These are phyloP conservation scores for Penicillium freii DNA, from an alignment of 2,329 filamentous ascomycete genomes.

Conservation along the genomic window DNA sequence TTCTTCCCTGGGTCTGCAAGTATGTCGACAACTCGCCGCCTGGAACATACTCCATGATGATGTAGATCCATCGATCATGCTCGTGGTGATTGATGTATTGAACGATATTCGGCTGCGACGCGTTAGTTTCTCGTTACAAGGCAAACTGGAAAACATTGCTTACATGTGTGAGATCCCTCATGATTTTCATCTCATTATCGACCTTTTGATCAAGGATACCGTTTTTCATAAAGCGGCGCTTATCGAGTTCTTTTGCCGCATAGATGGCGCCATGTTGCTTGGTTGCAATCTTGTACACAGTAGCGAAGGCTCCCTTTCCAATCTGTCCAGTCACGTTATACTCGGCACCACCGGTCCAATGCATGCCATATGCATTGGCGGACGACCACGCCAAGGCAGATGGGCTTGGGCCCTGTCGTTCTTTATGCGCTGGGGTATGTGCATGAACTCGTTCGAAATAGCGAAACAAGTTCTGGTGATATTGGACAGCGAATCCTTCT, in stretches of 20 bases:
- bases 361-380: constrained; percentile 61
- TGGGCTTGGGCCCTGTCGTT: constrained; percentile 25
- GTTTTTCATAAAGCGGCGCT: constrained; percentile 89
- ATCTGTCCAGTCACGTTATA: constrained; percentile 83
- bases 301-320: constrained; percentile 92
- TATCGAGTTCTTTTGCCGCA: constrained; percentile 93
- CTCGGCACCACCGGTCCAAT: constrained; percentile 73
- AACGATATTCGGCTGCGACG: constrained; percentile 74
- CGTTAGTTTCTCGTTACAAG: constrained; percentile 9
- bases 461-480: constrained; percentile 64
- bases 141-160: constrained; percentile 34
- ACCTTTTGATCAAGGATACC: constrained; percentile 86
- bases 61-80: constrained; percentile 76
- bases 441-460: constrained; percentile 56
- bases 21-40: constrained; percentile 79
- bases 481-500: constrained; percentile 66
- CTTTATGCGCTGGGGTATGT: constrained; percentile 20
- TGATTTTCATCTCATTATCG: constrained; percentile 96
- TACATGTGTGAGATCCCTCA: constrained; percentile 80
- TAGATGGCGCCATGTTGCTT: constrained; percentile 80
- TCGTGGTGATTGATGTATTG: constrained; percentile 87
- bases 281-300: constrained; percentile 84
- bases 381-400: constrained; percentile 36
- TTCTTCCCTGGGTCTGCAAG: constrained; percentile 59
- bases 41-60: constrained; percentile 93